Conservation (phyloP, 192 early-diverging fungal species). For the Podila epicladia region DNA sequence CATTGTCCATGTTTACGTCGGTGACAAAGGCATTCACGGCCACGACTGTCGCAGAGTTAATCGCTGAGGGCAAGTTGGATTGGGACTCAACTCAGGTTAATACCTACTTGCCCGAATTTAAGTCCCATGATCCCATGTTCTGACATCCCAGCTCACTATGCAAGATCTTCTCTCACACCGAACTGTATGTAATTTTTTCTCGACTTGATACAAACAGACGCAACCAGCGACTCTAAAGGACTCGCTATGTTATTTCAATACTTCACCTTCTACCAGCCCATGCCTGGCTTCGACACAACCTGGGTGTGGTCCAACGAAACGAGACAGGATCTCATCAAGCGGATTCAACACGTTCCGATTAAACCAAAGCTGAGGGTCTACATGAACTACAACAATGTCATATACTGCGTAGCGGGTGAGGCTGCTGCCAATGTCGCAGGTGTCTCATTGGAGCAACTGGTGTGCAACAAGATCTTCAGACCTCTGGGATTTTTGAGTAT, state of each 20-base stretch:
- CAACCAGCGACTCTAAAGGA: too few relatives aligned
- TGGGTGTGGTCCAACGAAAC: too few relatives aligned
- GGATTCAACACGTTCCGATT: constrained; percentile 2
- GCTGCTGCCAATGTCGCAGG: constrained; percentile 11
- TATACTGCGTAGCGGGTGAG: constrained; percentile 22
- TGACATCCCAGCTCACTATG: too few relatives aligned
- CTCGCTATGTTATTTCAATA: too few relatives aligned
- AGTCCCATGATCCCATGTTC: too few relatives aligned
- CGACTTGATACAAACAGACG: too few relatives aligned
- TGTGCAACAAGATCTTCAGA: constrained; percentile 12
- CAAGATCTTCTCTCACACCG: too few relatives aligned
- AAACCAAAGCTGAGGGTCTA: neutral
- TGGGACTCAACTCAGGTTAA: constrained; percentile 8
- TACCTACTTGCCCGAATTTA: too few relatives aligned
- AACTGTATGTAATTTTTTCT: too few relatives aligned
- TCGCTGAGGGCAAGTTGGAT: constrained; percentile 9
- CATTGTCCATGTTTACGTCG: neutral
- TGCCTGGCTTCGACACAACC: too few relatives aligned
- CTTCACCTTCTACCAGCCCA: too few relatives aligned
- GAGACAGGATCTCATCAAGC: constrained; percentile 12
- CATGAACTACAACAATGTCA: constrained; percentile 12
- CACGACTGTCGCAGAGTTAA: constrained; percentile 3
- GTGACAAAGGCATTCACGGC: constrained; percentile 21
- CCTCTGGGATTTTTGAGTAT: constrained; percentile 9
- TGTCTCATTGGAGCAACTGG: constrained; percentile 7